A percentile compares a stretch with the other conserved stretches of the same genome.
phyloP scores from a whole-genome alignment of 1,284 basidiomycete genomes.

The Cystobasidiaceae sp. region DNA sequence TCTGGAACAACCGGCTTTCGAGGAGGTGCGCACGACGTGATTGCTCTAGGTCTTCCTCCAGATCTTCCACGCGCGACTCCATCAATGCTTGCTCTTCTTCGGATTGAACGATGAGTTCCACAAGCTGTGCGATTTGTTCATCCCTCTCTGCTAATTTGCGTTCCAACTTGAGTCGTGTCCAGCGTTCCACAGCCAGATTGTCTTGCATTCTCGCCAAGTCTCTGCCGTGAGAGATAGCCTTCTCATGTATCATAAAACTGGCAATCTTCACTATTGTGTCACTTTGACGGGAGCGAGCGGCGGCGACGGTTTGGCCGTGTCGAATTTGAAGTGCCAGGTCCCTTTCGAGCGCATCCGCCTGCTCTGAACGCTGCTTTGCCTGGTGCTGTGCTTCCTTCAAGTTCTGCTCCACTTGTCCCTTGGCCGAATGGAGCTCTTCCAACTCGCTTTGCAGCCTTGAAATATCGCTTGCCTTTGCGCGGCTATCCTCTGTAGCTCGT shows the following conservation, averaged over 20 bases:
- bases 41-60: conserved; percentile 13
- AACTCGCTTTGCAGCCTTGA: conserved; percentile 3
- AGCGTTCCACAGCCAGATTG: background rate
- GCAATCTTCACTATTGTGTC: too few relatives aligned
- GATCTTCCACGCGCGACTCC: conserved; percentile 3
- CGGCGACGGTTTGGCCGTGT: too few relatives aligned
- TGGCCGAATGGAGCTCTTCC: background rate
- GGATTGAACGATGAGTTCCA: conserved; percentile 6
- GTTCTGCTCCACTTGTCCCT: conserved; percentile 18
- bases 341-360: background rate
- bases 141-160: conserved; percentile 17
- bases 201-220: background rate
- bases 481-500: background rate
- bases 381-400: conserved; percentile 1
- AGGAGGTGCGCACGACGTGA: background rate
- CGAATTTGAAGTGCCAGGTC: background rate
- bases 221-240: background rate
- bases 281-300: too few relatives aligned
- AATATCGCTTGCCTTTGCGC: conserved; percentile 22
- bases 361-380: background rate
- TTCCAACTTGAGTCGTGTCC: conserved; percentile 1
- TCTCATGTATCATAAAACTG: too few relatives aligned
- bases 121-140: conserved; percentile 24
- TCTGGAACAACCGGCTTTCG: background rate
- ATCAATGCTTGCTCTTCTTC: conserved; percentile 17